phyloP scores from a whole-genome alignment of 2,329 filamentous ascomycete species.

The Xylariaceae sp. region DNA sequence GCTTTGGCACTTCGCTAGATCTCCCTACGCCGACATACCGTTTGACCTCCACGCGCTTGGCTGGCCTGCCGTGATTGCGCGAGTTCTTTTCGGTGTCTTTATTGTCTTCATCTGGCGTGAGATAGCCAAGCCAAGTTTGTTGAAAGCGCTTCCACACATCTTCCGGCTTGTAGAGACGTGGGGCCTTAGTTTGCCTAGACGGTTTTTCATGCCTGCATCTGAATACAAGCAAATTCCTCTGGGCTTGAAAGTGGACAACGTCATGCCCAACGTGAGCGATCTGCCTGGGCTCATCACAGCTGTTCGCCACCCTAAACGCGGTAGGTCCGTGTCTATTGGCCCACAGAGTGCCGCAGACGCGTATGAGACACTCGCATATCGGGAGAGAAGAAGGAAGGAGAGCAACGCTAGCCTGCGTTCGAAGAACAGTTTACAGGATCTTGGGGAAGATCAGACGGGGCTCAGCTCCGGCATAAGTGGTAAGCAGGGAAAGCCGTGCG shows the following conservation, averaged over 20 bases:
- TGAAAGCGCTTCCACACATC: constrained; percentile 74
- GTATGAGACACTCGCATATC: constrained; percentile 90
- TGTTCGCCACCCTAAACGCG: constrained; percentile 72
- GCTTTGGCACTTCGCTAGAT: constrained; percentile 74
- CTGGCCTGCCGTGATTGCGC: constrained; percentile 56
- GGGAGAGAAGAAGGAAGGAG: constrained; percentile 60
- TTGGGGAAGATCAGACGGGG: constrained; percentile 32
- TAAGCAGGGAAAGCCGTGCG: constrained; percentile 37
- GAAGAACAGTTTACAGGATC: constrained; percentile 41
- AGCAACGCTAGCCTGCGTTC: constrained; percentile 46
- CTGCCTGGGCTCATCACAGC: constrained; percentile 77
- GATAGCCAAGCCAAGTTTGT: constrained; percentile 77
- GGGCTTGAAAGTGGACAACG: constrained; percentile 70
- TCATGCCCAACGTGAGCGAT: constrained; percentile 85
- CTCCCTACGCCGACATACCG: constrained; percentile 45
- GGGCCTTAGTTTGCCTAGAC: constrained; percentile 75
- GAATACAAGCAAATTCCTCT: constrained; percentile 82
- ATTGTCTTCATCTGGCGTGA: constrained; percentile 89
- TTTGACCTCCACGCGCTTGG: constrained; percentile 67
- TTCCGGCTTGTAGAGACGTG: constrained; percentile 81
- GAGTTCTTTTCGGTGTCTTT: constrained; percentile 75
- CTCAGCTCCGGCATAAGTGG: constrained; percentile 23
- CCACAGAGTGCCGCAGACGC: constrained; percentile 95
- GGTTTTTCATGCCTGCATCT: constrained; percentile 87
- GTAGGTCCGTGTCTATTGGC: constrained; percentile 81